Percentiles rank a stretch among this genome's conserved stretches.
These are phyloP conservation scores for Dendrostoma leiphaemia DNA, from an alignment of 2,329 filamentous ascomycete genomes.

Conservation along the genomic window DNA sequence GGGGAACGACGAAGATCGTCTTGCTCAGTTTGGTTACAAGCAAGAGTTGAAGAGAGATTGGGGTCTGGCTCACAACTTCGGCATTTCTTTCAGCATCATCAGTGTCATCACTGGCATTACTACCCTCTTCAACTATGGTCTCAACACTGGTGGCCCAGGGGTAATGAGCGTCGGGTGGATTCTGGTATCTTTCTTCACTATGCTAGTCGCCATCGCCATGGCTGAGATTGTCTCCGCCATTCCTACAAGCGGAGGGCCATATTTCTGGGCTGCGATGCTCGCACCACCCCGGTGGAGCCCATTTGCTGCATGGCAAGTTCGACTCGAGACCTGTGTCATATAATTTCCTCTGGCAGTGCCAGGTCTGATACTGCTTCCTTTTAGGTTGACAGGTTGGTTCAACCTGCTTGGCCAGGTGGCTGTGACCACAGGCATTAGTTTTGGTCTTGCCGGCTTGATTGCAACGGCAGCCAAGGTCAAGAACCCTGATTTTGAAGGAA, in stretches of 20 bases:
- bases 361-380: background rate
- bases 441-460: slow-evolving; percentile 37
- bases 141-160: slow-evolving; percentile 52
- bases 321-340: too few relatives aligned
- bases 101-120: slow-evolving; percentile 60
- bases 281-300: slow-evolving; percentile 43
- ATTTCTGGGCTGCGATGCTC: slow-evolving; percentile 59
- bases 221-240: slow-evolving; percentile 59
- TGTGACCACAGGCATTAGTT: slow-evolving; percentile 41
- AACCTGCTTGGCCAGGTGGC: slow-evolving; percentile 39
- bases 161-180: slow-evolving; percentile 58
- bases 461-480: slow-evolving; percentile 36
- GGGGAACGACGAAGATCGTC: slow-evolving; percentile 46
- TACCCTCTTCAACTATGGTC: slow-evolving; percentile 55
- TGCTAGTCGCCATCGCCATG: slow-evolving; percentile 54
- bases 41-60: slow-evolving; percentile 58
- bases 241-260: slow-evolving; percentile 56
- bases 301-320: slow-evolving; percentile 33
- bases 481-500: slow-evolving; percentile 35
- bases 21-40: slow-evolving; percentile 58
- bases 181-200: slow-evolving; percentile 52
- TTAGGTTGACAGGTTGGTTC: slow-evolving; percentile 38
- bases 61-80: slow-evolving; percentile 59
- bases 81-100: slow-evolving; percentile 61
- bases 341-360: too few relatives aligned